Percentiles rank a stretch among this genome's conserved stretches.
Evolutionary conservation across 495 filamentous ascomycete genomes (phyloP).

Genomic region (Penicillium psychrofluorescens): DNA sequence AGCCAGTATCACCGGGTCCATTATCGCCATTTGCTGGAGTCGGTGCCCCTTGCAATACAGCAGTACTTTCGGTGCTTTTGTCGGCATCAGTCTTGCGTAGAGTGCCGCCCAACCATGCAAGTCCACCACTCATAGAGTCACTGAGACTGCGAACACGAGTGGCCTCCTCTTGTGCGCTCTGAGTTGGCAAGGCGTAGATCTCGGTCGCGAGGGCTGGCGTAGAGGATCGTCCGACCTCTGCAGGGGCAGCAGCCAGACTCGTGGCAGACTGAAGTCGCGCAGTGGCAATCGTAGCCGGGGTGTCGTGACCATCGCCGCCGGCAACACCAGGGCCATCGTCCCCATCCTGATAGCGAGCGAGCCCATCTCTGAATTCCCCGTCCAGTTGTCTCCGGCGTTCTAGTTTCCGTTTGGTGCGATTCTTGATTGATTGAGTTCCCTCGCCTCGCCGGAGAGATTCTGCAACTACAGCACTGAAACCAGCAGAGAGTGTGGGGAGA

Average conservation of each 20-base stretch:
- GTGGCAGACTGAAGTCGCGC: conserved; percentile 27
- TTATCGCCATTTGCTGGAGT: conserved; percentile 4
- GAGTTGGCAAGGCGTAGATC: conserved; percentile 1
- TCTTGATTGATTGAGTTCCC: conserved; percentile 26
- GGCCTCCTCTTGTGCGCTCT: conserved; percentile 10
- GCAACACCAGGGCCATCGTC: conserved; percentile 8
- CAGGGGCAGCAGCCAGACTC: conserved; percentile 11
- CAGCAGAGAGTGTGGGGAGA: conserved; percentile 41
- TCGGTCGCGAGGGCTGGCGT: conserved; percentile 19
- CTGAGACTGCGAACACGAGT: conserved; percentile 36
- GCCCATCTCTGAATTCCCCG: conserved; percentile 17
- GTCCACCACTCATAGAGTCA: conserved; percentile 34
- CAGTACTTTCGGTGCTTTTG: conserved; percentile 7
- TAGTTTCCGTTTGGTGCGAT: conserved; percentile 17
- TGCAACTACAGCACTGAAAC: conserved; percentile 53
- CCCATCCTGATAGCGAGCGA: conserved; percentile 11
- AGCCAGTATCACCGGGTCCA: neutral
- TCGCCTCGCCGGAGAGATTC: conserved; percentile 53
- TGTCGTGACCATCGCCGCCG: conserved; percentile 8
- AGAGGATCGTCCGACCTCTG: conserved; percentile 16
- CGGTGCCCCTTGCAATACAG: conserved; percentile 8
- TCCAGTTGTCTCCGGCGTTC: conserved; percentile 23
- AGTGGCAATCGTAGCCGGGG: conserved; percentile 16
- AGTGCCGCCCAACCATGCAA: conserved; percentile 38
- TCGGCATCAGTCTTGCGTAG: conserved; percentile 7